These are phyloP conservation scores for Colletotrichum spinosum DNA, from an alignment of 2,329 filamentous ascomycete species.

Conservation along the genomic window DNA sequence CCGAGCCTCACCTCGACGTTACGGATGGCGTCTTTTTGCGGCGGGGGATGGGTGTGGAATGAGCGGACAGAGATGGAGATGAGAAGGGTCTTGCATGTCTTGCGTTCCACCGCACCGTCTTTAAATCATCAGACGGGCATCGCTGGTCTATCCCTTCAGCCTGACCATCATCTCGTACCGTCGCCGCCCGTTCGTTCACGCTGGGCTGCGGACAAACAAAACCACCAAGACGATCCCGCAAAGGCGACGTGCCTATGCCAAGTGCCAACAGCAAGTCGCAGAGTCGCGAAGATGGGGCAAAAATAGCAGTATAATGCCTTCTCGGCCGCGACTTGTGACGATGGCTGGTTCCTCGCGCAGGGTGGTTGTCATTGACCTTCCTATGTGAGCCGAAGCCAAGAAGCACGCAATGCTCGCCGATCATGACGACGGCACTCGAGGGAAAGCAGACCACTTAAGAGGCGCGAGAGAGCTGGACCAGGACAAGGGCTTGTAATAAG, in stretches of 20 bases:
- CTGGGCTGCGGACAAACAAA: too few relatives aligned
- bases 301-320: constrained; percentile 3
- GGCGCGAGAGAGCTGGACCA: background rate
- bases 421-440: constrained; percentile 21
- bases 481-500: constrained; percentile 3
- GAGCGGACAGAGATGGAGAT: background rate
- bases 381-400: constrained; percentile 34
- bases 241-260: constrained; percentile 2
- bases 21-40: background rate
- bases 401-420: constrained; percentile 33
- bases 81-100: too few relatives aligned
- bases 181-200: too few relatives aligned
- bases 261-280: constrained; percentile 9
- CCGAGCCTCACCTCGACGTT: background rate
- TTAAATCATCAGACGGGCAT: constrained; percentile 5
- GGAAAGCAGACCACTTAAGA: background rate
- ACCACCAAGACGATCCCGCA: background rate
- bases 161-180: too few relatives aligned
- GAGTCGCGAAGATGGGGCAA: constrained; percentile 4
- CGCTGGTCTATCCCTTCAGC: background rate
- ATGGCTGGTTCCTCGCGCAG: background rate
- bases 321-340: background rate
- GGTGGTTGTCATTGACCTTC: constrained; percentile 20
- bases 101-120: constrained; percentile 6
- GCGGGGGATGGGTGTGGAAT: background rate